Conservation (phyloP, 2,329 filamentous ascomycete genomes). For the Colletotrichum camelliae region DNA sequence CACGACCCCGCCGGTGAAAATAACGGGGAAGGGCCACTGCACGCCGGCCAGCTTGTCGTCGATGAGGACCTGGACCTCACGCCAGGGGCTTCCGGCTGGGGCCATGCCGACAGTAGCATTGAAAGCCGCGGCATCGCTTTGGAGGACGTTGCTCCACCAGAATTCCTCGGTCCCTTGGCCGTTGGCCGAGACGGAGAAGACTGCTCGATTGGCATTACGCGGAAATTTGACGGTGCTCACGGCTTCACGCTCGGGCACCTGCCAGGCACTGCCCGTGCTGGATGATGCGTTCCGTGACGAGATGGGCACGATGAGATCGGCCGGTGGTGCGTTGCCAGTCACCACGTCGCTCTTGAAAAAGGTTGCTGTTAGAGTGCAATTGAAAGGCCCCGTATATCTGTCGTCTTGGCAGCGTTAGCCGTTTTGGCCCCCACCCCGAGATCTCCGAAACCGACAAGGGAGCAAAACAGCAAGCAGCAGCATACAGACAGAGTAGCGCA, state of each 20-base stretch:
- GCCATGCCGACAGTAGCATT: conserved; percentile 58
- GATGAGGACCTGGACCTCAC: conserved; percentile 79
- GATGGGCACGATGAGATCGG: conserved; percentile 72
- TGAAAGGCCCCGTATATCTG: conserved; percentile 75
- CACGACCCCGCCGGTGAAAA: conserved; percentile 82
- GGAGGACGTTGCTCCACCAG: conserved; percentile 82
- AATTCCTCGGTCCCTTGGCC: conserved; percentile 82
- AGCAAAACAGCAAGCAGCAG: not conserved
- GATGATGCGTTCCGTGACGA: conserved; percentile 57
- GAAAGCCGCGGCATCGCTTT: conserved; percentile 66
- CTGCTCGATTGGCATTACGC: conserved; percentile 68
- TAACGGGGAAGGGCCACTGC: conserved; percentile 81
- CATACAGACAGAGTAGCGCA: not conserved
- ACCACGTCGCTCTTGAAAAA: conserved; percentile 64
- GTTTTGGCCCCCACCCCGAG: conserved; percentile 19
- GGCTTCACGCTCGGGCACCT: conserved; percentile 67
- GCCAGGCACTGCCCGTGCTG: conserved; percentile 69
- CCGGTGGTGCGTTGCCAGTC: conserved; percentile 48
- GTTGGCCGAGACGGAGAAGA: conserved; percentile 78
- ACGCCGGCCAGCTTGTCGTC: conserved; percentile 77
- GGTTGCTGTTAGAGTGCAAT: conserved; percentile 75
- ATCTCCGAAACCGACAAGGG: not conserved
- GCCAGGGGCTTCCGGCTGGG: conserved; percentile 74
- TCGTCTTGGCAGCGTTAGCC: conserved; percentile 41
- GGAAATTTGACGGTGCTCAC: conserved; percentile 67